Evolutionary conservation across 163 green algal genomes (phyloP).

Genomic region (Volvox carteri): DNA sequence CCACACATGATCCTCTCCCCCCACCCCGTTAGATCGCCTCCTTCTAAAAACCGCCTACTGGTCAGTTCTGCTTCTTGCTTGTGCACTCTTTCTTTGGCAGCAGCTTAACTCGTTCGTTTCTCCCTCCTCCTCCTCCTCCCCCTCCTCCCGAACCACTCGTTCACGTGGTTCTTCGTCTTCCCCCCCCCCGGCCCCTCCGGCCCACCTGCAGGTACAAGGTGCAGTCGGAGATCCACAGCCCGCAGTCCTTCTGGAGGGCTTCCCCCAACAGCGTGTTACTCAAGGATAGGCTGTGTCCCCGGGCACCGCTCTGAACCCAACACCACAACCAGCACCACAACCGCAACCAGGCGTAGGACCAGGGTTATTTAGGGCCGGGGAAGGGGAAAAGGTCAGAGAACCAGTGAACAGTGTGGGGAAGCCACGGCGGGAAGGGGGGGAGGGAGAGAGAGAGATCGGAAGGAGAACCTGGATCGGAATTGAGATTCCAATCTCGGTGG

Average conservation of each 20-base stretch:
- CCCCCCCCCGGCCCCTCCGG: background rate
- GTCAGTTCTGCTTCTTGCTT: too few relatives aligned
- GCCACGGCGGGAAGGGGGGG: background rate
- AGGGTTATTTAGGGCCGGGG: background rate
- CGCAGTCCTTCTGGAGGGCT: slow-evolving; percentile 28
- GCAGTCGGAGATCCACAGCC: slow-evolving; percentile 54
- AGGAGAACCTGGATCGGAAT: too few relatives aligned
- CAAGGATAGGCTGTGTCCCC: slow-evolving; percentile 36
- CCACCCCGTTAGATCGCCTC: background rate
- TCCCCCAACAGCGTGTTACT: slow-evolving; percentile 41
- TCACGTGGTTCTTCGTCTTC: background rate
- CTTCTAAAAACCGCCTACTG: background rate
- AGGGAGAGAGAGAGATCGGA: background rate
- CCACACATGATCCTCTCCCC: too few relatives aligned
- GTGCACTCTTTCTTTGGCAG: too few relatives aligned
- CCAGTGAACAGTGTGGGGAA: background rate
- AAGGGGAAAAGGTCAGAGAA: background rate
- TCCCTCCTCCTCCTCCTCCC: too few relatives aligned
- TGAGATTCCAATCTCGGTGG: too few relatives aligned
- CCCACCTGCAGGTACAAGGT: slow-evolving; percentile 51
- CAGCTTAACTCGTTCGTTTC: too few relatives aligned
- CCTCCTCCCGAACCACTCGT: background rate
- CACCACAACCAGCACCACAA: background rate
- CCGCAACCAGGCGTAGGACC: background rate
- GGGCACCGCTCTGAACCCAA: background rate